A percentile compares a stretch with the other conserved stretches of the same genome.
Evolutionary conservation across 2,329 filamentous ascomycete genomes (phyloP).

Genomic region (Ophiostoma pallidulum): DNA sequence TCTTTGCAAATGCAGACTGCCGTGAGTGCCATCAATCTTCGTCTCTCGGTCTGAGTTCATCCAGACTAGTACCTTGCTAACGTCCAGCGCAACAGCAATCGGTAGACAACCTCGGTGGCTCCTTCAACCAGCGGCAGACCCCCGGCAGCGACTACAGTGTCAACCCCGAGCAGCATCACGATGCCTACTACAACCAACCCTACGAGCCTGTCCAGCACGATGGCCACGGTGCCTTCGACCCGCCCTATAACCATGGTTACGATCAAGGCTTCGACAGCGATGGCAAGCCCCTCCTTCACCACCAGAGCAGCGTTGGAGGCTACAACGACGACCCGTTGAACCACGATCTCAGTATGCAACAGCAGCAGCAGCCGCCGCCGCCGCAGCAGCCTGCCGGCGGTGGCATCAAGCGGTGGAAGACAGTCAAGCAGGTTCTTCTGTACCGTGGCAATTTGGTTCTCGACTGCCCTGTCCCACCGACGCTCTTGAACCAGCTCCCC

Average conservation of each 20-base stretch:
- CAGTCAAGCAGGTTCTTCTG: slow-evolving; percentile 94
- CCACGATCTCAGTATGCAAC: not conserved
- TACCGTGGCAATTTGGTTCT: slow-evolving; percentile 96
- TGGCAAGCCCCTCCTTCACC: slow-evolving; percentile 64
- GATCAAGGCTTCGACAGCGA: slow-evolving; percentile 60
- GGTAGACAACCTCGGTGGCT: slow-evolving; percentile 38
- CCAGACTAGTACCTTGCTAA: not conserved
- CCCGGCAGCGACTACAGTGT: slow-evolving; percentile 59
- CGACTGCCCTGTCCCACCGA: slow-evolving; percentile 89
- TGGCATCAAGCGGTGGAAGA: slow-evolving; percentile 85
- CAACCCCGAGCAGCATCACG: slow-evolving; percentile 77
- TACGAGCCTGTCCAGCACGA: slow-evolving; percentile 58
- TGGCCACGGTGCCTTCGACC: slow-evolving; percentile 36
- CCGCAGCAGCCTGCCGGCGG: slow-evolving; percentile 37
- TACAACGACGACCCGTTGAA: slow-evolving; percentile 36
- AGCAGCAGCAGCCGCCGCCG: slow-evolving; percentile 21
- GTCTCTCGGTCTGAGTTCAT: not conserved
- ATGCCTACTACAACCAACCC: slow-evolving; percentile 75
- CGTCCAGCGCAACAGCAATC: slow-evolving; percentile 36
- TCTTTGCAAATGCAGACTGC: slow-evolving; percentile 75
- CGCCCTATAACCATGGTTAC: slow-evolving; percentile 43
- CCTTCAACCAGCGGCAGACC: slow-evolving; percentile 38
- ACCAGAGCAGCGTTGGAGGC: slow-evolving; percentile 25
- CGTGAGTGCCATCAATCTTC: slow-evolving; percentile 40
- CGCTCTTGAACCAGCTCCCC: slow-evolving; percentile 75